A percentile compares a stretch with the other conserved stretches of the same genome.
Conservation (phyloP, 1,139 yeast genomes). For the Scheffersomyces illinoinensis region DNA sequence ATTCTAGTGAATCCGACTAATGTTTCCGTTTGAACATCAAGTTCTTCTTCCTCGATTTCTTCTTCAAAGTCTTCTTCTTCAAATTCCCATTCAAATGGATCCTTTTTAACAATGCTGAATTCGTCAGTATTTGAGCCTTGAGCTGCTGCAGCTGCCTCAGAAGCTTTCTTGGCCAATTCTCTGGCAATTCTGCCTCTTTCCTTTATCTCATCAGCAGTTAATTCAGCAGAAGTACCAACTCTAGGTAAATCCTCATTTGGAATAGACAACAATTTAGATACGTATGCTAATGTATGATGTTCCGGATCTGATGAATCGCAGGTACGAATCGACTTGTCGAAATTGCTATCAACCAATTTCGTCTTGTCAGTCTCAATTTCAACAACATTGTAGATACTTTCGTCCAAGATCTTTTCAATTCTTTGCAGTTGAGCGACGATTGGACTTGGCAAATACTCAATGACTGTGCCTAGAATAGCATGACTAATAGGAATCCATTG, state of each 20-base stretch:
- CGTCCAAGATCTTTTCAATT: slow-evolving; percentile 64
- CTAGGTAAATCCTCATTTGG: slow-evolving; percentile 80
- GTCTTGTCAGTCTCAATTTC: slow-evolving; percentile 22
- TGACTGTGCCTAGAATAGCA: slow-evolving; percentile 80
- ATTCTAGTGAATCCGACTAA: slow-evolving; percentile 87
- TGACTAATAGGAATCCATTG: slow-evolving; percentile 96
- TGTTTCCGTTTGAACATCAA: slow-evolving; percentile 53
- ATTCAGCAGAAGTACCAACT: slow-evolving; percentile 19
- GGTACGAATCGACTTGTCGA: slow-evolving; percentile 56
- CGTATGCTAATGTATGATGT: slow-evolving; percentile 75
- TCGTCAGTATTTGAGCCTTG: slow-evolving; percentile 13
- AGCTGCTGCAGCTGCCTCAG: slow-evolving; percentile 55
- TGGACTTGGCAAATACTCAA: slow-evolving; percentile 87
- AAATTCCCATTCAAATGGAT: slow-evolving; percentile 48
- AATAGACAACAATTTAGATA: slow-evolving; percentile 85
- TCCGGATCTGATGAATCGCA: slow-evolving; percentile 56
- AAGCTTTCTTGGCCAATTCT: slow-evolving; percentile 66
- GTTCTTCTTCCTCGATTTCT: slow-evolving; percentile 45
- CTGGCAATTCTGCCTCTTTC: slow-evolving; percentile 72
- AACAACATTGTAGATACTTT: slow-evolving; percentile 37
- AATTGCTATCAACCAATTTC: slow-evolving; percentile 43
- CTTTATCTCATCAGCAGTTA: slow-evolving; percentile 59
- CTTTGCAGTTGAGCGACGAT: slow-evolving; percentile 69
- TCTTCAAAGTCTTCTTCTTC: slow-evolving; percentile 40
- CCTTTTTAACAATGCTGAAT: slow-evolving; percentile 15